Evolutionary conservation across 257 asterid species (phyloP).

Genomic region (Rauvolfia tetraphylla): DNA sequence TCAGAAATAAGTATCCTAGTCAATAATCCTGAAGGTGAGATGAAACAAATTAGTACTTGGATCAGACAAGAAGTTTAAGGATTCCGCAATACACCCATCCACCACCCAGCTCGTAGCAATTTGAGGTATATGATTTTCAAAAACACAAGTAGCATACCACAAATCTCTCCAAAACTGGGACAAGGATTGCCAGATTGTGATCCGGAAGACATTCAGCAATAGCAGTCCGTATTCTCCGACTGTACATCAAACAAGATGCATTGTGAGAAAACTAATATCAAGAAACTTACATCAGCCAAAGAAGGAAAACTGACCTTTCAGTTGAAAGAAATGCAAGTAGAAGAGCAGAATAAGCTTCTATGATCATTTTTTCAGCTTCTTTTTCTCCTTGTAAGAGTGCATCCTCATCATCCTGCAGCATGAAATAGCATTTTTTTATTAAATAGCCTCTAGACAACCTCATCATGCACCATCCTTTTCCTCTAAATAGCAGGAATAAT

Average conservation of each 20-base stretch:
- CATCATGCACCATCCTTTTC: conserved; percentile 5
- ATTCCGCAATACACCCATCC: not conserved
- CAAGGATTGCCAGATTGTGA: conserved; percentile 55
- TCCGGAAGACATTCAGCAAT: conserved; percentile 73
- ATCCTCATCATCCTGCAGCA: conserved; percentile 78
- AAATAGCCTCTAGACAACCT: not conserved
- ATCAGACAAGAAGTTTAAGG: not conserved
- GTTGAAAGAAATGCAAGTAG: conserved; percentile 96
- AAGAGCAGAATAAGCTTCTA: conserved; percentile 96
- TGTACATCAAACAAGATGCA: conserved; percentile 33
- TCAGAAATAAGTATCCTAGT: too few species aligned
- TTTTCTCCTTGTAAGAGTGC: conserved; percentile 78
- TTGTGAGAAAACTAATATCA: conserved; percentile 13
- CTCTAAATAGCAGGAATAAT: not conserved
- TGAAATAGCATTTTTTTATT: conserved; percentile 2
- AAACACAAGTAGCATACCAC: conserved; percentile 54
- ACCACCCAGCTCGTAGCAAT: not conserved
- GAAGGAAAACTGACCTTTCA: conserved; percentile 55
- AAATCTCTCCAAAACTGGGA: conserved; percentile 95
- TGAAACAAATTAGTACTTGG: not conserved
- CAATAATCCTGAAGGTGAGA: not conserved
- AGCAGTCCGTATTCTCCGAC: conserved; percentile 53
- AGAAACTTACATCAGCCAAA: not conserved
- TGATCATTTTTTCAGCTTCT: conserved; percentile 97
- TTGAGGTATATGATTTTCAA: not conserved